These are phyloP conservation scores for Lactarius indigo DNA, from an alignment of 768 basidiomycete species.

Conservation along the genomic window DNA sequence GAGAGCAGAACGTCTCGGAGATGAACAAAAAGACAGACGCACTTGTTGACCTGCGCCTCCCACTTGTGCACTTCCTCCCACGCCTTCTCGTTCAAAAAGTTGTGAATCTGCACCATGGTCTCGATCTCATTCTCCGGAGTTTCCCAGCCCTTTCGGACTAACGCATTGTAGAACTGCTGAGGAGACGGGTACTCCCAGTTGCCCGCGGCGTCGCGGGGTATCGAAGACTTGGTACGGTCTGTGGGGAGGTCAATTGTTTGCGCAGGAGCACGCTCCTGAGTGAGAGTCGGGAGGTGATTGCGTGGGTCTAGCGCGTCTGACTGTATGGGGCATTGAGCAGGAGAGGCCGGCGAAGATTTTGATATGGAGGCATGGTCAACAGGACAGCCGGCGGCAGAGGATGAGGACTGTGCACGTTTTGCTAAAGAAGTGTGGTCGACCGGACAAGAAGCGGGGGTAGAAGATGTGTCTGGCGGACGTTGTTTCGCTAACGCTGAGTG, in stretches of 20 bases:
- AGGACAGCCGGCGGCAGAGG: slow-evolving; percentile 36
- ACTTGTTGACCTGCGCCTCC: slow-evolving; percentile 73
- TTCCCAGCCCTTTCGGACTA: slow-evolving; percentile 95
- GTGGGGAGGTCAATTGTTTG: slow-evolving; percentile 65
- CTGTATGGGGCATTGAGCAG: slow-evolving; percentile 61
- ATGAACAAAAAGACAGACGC: slow-evolving; percentile 30
- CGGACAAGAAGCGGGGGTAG: slow-evolving; percentile 25
- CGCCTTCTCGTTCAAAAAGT: slow-evolving; percentile 94
- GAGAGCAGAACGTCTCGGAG: neutral
- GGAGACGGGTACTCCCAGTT: slow-evolving; percentile 97
- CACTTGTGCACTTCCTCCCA: slow-evolving; percentile 94
- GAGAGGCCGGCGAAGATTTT: slow-evolving; percentile 16
- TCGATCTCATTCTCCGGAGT: slow-evolving; percentile 95
- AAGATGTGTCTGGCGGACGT: slow-evolving; percentile 11
- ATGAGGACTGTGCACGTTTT: slow-evolving; percentile 22
- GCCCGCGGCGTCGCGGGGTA: slow-evolving; percentile 60
- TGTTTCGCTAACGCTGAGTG: slow-evolving; percentile 19
- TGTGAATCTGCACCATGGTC: slow-evolving; percentile 97
- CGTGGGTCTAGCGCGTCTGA: slow-evolving; percentile 57
- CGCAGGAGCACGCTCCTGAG: slow-evolving; percentile 59
- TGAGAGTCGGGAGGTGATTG: slow-evolving; percentile 88
- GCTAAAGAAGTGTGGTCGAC: slow-evolving; percentile 18
- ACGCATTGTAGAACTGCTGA: slow-evolving; percentile 97
- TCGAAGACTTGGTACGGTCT: slow-evolving; percentile 74
- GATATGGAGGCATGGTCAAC: slow-evolving; percentile 34